Evolutionary conservation across 352 stramenopile species (phyloP).

Genomic region (Globisporangium camurandrum): DNA sequence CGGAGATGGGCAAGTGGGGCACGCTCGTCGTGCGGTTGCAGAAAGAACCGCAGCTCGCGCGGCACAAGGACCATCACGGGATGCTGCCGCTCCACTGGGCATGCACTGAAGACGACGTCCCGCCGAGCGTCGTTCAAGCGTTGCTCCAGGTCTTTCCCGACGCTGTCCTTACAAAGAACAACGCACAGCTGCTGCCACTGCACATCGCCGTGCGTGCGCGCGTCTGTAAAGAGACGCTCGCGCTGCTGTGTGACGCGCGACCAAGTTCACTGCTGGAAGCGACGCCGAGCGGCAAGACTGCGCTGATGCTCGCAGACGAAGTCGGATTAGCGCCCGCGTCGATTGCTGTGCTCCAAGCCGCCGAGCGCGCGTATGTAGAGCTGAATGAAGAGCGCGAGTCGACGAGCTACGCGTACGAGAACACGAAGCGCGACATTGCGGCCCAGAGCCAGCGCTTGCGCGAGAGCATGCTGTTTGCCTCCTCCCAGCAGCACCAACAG

Average conservation of each 20-base stretch:
- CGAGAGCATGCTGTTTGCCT: conserved; percentile 50
- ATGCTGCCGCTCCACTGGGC: conserved; percentile 83
- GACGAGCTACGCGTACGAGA: conserved; percentile 57
- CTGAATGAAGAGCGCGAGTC: conserved; percentile 49
- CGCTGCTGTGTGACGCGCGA: conserved; percentile 50
- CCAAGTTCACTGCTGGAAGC: conserved; percentile 65
- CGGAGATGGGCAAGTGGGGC: conserved; percentile 75
- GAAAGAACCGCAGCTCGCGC: conserved; percentile 54
- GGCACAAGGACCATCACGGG: conserved; percentile 75
- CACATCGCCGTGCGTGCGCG: conserved; percentile 73
- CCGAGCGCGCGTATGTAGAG: conserved; percentile 63
- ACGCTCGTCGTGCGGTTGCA: conserved; percentile 51
- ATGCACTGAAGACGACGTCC: conserved; percentile 75
- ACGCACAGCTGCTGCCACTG: conserved; percentile 76
- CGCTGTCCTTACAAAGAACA: conserved; percentile 72
- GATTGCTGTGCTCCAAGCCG: conserved; percentile 59
- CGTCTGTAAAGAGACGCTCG: conserved; percentile 37
- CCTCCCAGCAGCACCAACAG: conserved; percentile 2
- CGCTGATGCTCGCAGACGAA: conserved; percentile 56
- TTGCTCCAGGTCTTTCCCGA: conserved; percentile 70
- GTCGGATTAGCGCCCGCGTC: conserved; percentile 31
- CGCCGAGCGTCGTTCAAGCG: conserved; percentile 40
- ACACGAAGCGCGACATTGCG: conserved; percentile 68
- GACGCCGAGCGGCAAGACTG: conserved; percentile 63
- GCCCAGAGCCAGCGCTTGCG: conserved; percentile 70